Conservation (phyloP, 2,329 filamentous ascomycete species). For the Cladosporium sp. region DNA sequence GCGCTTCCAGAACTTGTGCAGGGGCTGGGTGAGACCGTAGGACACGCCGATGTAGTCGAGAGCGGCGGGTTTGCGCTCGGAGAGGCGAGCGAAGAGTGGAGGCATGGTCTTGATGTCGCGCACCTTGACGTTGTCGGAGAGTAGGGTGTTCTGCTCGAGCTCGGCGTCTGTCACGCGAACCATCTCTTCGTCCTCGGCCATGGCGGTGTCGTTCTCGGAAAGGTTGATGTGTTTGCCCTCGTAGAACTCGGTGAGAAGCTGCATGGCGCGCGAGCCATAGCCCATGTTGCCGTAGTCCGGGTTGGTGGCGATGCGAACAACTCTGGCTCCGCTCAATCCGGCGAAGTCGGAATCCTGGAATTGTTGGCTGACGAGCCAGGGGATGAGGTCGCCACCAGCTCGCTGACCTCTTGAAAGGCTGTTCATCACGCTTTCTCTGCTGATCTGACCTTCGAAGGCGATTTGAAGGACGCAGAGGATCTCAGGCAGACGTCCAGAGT, state of each 20-base stretch:
- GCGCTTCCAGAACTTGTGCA: slow-evolving; percentile 97
- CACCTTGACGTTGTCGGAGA: slow-evolving; percentile 83
- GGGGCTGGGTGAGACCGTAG: slow-evolving; percentile 77
- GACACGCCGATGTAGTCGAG: slow-evolving; percentile 95
- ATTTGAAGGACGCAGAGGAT: slow-evolving; percentile 94
- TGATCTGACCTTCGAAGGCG: slow-evolving; percentile 90
- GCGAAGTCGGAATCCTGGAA: slow-evolving; percentile 98
- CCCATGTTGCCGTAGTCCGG: slow-evolving; percentile 90
- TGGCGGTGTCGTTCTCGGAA: slow-evolving; percentile 55
- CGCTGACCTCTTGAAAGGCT: slow-evolving; percentile 82
- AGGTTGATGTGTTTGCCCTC: slow-evolving; percentile 85
- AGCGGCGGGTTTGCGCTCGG: slow-evolving; percentile 69
- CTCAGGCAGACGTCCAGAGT: slow-evolving; percentile 74
- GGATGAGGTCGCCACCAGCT: slow-evolving; percentile 87
- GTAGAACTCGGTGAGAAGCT: slow-evolving; percentile 86
- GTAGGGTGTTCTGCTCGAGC: slow-evolving; percentile 65
- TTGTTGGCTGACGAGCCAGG: slow-evolving; percentile 95
- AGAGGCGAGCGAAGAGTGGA: slow-evolving; percentile 81
- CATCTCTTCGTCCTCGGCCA: slow-evolving; percentile 50
- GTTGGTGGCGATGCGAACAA: slow-evolving; percentile 94
- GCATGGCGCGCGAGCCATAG: slow-evolving; percentile 81
- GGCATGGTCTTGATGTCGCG: slow-evolving; percentile 89
- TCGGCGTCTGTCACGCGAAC: slow-evolving; percentile 76
- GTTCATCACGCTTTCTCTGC: slow-evolving; percentile 83
- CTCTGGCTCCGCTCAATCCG: slow-evolving; percentile 78